Base-by-base conservation (phyloP, 2,329 filamentous ascomycete species). In the Fusarium avenaceum region DNA sequence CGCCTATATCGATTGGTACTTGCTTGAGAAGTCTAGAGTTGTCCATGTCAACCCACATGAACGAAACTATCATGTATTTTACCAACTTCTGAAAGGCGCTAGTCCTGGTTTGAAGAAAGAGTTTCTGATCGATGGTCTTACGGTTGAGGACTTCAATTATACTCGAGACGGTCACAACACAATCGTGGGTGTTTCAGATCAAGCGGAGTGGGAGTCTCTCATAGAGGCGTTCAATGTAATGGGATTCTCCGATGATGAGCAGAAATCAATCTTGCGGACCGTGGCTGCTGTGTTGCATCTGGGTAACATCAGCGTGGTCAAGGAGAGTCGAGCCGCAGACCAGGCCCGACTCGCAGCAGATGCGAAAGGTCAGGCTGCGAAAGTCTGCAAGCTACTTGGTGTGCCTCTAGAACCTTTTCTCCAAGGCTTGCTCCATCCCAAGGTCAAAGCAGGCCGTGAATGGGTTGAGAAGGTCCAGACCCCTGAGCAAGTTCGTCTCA, bases 391-490 rank as follows among this genome's bases (percentile, higher is more conserved):
- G 44, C 86, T 99, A 28, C 86, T 98, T 7, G 95, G 94, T 1
- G 94, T 99, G 19, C 87, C 92, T 3, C 76, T 91, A 0, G 94
- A 97, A 39, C 88, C 92, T 3, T 99, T 99, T 69, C 84, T 97
- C 13, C 92, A 94, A 76, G 94, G 93, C 0, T 83, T 99, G 7
- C 84, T 99, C 13, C 96, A 98, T 75, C 96, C 96, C 11, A 92
- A 89, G 59, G 96, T 99, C 40, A 97, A 97, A 80, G 96, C 96
- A 42, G 96, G 96, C 20, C 89, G 94, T 52, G 96, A 99, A 81
- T 98, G 95, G 96, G 96, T 99, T 3, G 94, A 98, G 76, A 99
- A 98, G 78, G 94, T 96, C 2, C 96, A 99, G 77, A 98, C 95
- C 1, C 95, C 96, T 0, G 96, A 99, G 69, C 96, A 99, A 77